A percentile compares a stretch with the other conserved stretches of the same genome.
Conservation (phyloP, 1,139 yeast species). For the Kluyveromyces sp. region DNA sequence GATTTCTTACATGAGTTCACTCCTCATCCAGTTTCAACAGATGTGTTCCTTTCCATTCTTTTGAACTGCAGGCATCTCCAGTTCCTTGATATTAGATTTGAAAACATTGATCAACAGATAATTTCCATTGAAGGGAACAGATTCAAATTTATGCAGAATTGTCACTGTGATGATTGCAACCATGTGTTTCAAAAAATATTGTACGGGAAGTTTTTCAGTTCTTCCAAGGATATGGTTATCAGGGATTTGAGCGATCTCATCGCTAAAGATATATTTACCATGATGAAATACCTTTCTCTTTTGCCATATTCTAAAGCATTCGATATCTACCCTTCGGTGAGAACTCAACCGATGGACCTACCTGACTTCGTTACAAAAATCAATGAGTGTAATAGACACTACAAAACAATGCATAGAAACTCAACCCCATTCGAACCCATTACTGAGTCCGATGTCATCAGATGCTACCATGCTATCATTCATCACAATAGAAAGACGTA, state of each 20-base stretch:
- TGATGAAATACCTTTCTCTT: constrained; percentile 31
- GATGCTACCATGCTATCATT: constrained; percentile 33
- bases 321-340: constrained; percentile 36
- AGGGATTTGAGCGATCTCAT: constrained; percentile 29
- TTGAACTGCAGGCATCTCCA: constrained; percentile 31
- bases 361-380: constrained; percentile 30
- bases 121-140: constrained; percentile 25
- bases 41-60: constrained; percentile 31
- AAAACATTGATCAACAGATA: constrained; percentile 32
- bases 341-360: constrained; percentile 35
- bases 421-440: constrained; percentile 27
- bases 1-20: constrained; percentile 35
- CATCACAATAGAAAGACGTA: constrained; percentile 35
- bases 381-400: constrained; percentile 25
- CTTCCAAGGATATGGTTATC: constrained; percentile 26
- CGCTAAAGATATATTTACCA: constrained; percentile 33
- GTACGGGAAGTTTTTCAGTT: constrained; percentile 29
- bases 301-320: constrained; percentile 39
- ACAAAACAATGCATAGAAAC: constrained; percentile 20
- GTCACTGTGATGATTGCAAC: constrained; percentile 30
- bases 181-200: constrained; percentile 29
- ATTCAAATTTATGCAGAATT: constrained; percentile 30
- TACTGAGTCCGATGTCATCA: constrained; percentile 29
- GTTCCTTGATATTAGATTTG: constrained; percentile 35
- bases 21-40: constrained; percentile 31